Evolutionary conservation across 441 rosid species (phyloP), one percentile per base, ranked within the genome.

Genomic region (Adansonia rubrostipa): DNA sequence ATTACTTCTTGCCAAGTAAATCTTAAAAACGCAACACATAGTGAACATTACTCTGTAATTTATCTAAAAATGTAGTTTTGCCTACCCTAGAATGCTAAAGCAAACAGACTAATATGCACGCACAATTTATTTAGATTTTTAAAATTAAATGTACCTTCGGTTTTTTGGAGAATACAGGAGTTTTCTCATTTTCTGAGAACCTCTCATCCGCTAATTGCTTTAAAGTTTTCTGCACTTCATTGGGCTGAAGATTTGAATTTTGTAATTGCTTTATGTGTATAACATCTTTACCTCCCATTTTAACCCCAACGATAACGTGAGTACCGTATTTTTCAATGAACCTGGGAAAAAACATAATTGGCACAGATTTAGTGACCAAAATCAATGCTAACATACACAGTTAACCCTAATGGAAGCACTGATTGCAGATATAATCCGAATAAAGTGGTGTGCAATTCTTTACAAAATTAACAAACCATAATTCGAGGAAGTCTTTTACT

Each of bases 281-380:
- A 0, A 90, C 96, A 20, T 96, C 99, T 88, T 94, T 94, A 65
- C 98, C 99, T 77, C 99, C 99, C 99, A 96, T 93, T 82, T 88
- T 91, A 42, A 93, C 96, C 73, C 99, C 97, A 74, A 88, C 89
- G 72, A 96, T 92, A 73, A 96, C n/a, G 75, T 94, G 99, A 77
- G 99, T 96, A 58, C 99, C 98, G 50, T 92, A 94, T 76, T 87
- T 96, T 5, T 92, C 98, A 79, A 96, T 94, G 80, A 96, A 96
- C 88, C 99, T 93, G 79, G 51, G 62, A 75, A 81, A 28, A 24
- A 72, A 77, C 47, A 53, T 33, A 24, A 54, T 77, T 73, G 42
- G 57, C 19, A 78, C 53, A 9, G 73, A 48, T 53, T 45, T 57
- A 51, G 47, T 71, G 2, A 73, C 22, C 9, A 51, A 71, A 71